A percentile compares a stretch with the other conserved stretches of the same genome.
Conservation (phyloP, 257 asterid species). For the Thymus quinquecostatus region DNA sequence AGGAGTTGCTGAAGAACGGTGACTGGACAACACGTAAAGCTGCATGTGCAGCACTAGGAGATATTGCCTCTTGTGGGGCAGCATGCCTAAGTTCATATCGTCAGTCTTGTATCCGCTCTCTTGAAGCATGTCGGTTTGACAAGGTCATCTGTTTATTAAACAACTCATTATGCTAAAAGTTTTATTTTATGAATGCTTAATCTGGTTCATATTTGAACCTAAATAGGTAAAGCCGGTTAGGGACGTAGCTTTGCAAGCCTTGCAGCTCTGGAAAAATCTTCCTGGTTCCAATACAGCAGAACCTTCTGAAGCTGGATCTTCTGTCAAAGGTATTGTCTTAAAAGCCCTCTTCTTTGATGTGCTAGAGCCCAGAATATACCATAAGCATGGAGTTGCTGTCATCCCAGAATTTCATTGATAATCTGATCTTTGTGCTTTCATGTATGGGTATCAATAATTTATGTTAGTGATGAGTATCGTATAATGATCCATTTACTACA, state of each 20-base stretch:
- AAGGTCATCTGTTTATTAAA: slow-evolving; percentile 57
- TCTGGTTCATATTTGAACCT: slow-evolving; percentile 29
- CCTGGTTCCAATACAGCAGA: slow-evolving; percentile 73
- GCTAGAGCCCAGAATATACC: slow-evolving; percentile 4
- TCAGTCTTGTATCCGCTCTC: slow-evolving; percentile 64
- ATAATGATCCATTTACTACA: not conserved
- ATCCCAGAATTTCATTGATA: slow-evolving; percentile 18
- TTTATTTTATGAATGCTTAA: slow-evolving; percentile 35
- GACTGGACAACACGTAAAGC: slow-evolving; percentile 97
- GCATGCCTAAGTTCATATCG: slow-evolving; percentile 67
- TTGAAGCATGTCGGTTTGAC: slow-evolving; percentile 96
- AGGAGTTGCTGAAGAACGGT: slow-evolving; percentile 75
- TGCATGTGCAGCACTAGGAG: slow-evolving; percentile 81
- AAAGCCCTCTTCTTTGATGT: slow-evolving; percentile 29
- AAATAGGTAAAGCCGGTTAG: slow-evolving; percentile 91
- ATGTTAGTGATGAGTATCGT: slow-evolving; percentile 7
- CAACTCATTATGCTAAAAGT: slow-evolving; percentile 19
- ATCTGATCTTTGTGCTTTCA: slow-evolving; percentile 3
- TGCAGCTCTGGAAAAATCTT: slow-evolving; percentile 81
- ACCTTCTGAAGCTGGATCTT: slow-evolving; percentile 94
- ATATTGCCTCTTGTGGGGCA: slow-evolving; percentile 83
- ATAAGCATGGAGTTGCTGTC: not conserved
- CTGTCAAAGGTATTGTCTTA: slow-evolving; percentile 62
- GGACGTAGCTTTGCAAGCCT: slow-evolving; percentile 86
- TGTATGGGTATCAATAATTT: slow-evolving; percentile 4